These are phyloP conservation scores for Colletotrichum lupini DNA, from an alignment of 2,329 filamentous ascomycete species.

Conservation along the genomic window DNA sequence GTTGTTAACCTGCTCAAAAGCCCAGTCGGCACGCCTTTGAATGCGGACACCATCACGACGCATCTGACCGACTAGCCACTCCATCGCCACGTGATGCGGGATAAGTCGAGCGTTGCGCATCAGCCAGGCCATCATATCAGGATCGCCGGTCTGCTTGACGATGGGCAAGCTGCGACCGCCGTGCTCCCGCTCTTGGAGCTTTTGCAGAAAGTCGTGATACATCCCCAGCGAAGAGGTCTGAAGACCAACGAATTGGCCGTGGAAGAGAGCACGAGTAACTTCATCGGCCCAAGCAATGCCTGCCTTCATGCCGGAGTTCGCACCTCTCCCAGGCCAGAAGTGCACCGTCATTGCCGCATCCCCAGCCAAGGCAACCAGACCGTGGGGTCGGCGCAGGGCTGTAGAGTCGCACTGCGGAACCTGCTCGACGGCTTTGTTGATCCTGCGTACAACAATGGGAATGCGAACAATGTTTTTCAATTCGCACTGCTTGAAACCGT, in stretches of 20 bases:
- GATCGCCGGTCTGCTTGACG: constrained; percentile 46
- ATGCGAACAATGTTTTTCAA: constrained; percentile 50
- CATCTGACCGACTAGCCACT: constrained; percentile 48
- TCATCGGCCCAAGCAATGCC: constrained; percentile 49
- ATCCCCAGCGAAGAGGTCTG: constrained; percentile 42
- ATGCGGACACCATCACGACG: constrained; percentile 45
- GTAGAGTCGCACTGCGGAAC: constrained; percentile 41
- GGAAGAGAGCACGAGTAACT: constrained; percentile 45
- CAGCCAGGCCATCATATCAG: constrained; percentile 47
- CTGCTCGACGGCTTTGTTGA: constrained; percentile 44
- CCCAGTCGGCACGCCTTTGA: constrained; percentile 44
- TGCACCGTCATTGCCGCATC: constrained; percentile 50
- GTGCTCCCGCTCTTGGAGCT: constrained; percentile 47
- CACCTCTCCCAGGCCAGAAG: constrained; percentile 49
- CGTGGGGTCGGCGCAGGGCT: constrained; percentile 42
- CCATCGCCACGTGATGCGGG: constrained; percentile 46
- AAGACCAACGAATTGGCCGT: constrained; percentile 45
- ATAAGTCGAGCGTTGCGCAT: constrained; percentile 44
- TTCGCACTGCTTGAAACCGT: constrained; percentile 48
- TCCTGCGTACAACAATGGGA: constrained; percentile 48
- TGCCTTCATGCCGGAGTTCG: constrained; percentile 50
- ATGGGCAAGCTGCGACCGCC: constrained; percentile 49
- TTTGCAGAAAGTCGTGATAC: constrained; percentile 48
- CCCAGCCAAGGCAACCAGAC: constrained; percentile 46
- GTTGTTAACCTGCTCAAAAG: constrained; percentile 43